Evolutionary conservation across 1,284 basidiomycete genomes (phyloP), one percentile per base, ranked within the genome.

Genomic region (Pseudomicrostroma phylloplanum): DNA sequence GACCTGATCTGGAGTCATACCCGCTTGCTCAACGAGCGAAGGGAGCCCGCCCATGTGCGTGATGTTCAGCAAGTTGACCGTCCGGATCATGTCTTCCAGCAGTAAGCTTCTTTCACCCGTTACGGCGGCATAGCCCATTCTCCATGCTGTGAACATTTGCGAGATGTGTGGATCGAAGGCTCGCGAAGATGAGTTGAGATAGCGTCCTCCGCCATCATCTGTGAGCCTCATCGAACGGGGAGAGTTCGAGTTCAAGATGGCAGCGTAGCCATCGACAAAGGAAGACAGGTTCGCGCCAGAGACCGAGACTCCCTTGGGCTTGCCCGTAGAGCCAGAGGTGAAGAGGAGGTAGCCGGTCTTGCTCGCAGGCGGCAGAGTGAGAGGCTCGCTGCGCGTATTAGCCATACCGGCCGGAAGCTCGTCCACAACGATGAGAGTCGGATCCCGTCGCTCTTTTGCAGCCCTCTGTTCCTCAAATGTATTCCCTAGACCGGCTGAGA

Each of bases 91-190:
- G 42, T 78, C 76, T 11, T 67, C 66, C 48, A 77, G 67, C 12
- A 79, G 61, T 40, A 66, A 39, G 1, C 61, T 63, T 13, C 74
- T 67, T 2, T 76, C 68, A 39, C 74, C 74, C 1, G 71, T 77
- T 30, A 73, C 72, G 48, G 74, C 64, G 6, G 74, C 70, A 11
- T 71, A 72, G 12, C 79, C 79, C 11, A 69, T 61, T 1, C 69
- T 61, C 48, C 78, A 57, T 15, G 78, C 66, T 11, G 73, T 67
- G 58, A 79, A 74, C 53, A 74, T 68, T 65, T 80, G 77, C 23
- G 73, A 62, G n/a, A 80, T 62, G 48, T 79, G 78, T 2, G 75
- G 73, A 56, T 80, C 79, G 55, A 78, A 78, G 0, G 76, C 76
- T n/a, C 51, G 46, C 17, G 19, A 36, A 7, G 60, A 59, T n/a